A percentile compares a stretch with the other conserved stretches of the same genome.
These are phyloP conservation scores for Paraphysoderma sedebokerense DNA, from an alignment of 371 early-diverging fungal species.

Conservation along the genomic window DNA sequence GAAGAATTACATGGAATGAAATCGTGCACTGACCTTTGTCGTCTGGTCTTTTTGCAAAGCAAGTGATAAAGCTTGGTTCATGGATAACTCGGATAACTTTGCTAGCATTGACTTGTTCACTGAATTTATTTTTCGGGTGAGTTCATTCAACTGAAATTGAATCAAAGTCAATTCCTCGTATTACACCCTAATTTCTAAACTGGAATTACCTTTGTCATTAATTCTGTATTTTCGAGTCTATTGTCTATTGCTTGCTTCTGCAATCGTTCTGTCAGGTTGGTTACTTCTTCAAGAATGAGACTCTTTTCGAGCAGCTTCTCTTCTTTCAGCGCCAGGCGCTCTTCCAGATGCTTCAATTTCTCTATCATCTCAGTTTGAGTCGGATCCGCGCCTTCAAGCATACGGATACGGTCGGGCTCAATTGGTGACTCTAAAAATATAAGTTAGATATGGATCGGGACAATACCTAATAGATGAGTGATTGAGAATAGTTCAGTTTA, in stretches of 20 bases:
- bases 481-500: too few species aligned
- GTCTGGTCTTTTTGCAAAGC: background rate
- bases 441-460: too few species aligned
- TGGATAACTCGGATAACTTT: slow-evolving; percentile 28
- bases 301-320: slow-evolving; percentile 32
- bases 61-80: slow-evolving; percentile 26
- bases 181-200: too few species aligned
- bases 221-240: slow-evolving; percentile 12
- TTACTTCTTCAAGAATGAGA: slow-evolving; percentile 26
- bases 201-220: too few species aligned
- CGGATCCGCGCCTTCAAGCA: slow-evolving; percentile 26
- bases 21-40: too few species aligned
- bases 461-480: too few species aligned
- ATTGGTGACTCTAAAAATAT: slow-evolving; percentile 20
- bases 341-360: slow-evolving; percentile 22
- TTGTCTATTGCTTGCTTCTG: slow-evolving; percentile 19
- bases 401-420: slow-evolving; percentile 16
- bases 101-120: slow-evolving; percentile 24
- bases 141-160: slow-evolving; percentile 20
- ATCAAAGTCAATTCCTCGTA: too few species aligned
- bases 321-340: slow-evolving; percentile 26
- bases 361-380: slow-evolving; percentile 16
- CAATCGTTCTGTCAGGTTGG: slow-evolving; percentile 18
- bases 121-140: slow-evolving; percentile 21
- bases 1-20: too few species aligned